Conservation (phyloP, 495 filamentous ascomycete genomes). For the Penicillium lividum region DNA sequence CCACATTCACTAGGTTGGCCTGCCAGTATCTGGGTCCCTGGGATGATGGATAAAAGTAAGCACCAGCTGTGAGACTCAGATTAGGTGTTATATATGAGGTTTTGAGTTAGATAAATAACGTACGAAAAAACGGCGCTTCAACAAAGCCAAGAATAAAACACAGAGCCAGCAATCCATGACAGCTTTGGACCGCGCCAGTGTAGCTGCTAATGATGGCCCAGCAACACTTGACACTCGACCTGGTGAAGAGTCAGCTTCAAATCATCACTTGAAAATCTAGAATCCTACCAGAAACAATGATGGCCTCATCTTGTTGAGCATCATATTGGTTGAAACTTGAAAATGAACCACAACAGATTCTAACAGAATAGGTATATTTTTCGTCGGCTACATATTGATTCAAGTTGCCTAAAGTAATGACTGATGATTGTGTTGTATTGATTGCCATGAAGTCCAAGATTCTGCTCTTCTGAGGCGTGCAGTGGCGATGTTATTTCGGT, state of each 20-base stretch:
- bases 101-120: not conserved
- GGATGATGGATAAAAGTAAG: slow-evolving; percentile 33
- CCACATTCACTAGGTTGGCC: slow-evolving; percentile 18
- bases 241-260: slow-evolving; percentile 8
- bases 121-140: slow-evolving; percentile 43
- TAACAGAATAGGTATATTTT: too few relatives aligned
- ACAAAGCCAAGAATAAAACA: slow-evolving; percentile 44
- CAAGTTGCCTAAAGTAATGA: not conserved
- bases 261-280: not conserved
- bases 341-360: too few relatives aligned
- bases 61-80: slow-evolving; percentile 11
- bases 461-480: slow-evolving; percentile 42
- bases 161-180: slow-evolving; percentile 45
- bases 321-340: slow-evolving; percentile 31
- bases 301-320: slow-evolving; percentile 29
- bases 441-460: slow-evolving; percentile 33
- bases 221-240: slow-evolving; percentile 38
- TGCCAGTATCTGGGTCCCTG: slow-evolving; percentile 20
- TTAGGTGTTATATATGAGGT: not conserved
- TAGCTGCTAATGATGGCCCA: slow-evolving; percentile 47
- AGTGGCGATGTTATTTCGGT: slow-evolving; percentile 49
- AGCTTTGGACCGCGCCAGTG: slow-evolving; percentile 44
- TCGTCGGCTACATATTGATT: too few relatives aligned
- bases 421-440: slow-evolving; percentile 37
- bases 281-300: slow-evolving; percentile 54